Conservation (phyloP, 2,329 filamentous ascomycete genomes). For the Curvularia lunata region DNA sequence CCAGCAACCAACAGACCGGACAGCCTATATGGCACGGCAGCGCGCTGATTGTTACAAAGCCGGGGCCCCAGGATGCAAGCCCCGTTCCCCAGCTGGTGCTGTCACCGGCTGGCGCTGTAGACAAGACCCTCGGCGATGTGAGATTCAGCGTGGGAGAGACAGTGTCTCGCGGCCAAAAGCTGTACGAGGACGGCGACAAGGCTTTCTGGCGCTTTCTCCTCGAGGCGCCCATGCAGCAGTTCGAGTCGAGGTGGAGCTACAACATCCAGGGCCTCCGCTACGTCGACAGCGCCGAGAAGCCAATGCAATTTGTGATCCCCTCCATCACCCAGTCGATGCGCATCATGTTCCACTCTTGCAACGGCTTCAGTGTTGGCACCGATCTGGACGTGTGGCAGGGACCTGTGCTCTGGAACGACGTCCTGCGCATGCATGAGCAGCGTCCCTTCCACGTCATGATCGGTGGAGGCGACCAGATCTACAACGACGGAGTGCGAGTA, state of each 20-base stretch:
- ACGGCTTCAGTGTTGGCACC: constrained; percentile 71
- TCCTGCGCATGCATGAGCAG: constrained; percentile 64
- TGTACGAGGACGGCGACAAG: constrained; percentile 65
- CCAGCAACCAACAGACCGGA: constrained; percentile 61
- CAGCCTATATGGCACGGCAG: constrained; percentile 77
- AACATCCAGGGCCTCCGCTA: constrained; percentile 70
- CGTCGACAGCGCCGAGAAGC: constrained; percentile 53
- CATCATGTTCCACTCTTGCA: constrained; percentile 73
- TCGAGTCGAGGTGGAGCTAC: constrained; percentile 82
- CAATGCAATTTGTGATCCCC: constrained; percentile 61
- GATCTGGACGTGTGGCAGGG: constrained; percentile 68
- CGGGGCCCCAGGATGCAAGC: constrained; percentile 61
- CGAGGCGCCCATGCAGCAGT: constrained; percentile 70
- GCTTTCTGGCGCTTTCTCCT: constrained; percentile 66
- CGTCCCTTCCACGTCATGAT: constrained; percentile 74
- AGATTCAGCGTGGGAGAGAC: constrained; percentile 35
- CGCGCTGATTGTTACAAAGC: constrained; percentile 79
- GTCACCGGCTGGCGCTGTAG: constrained; percentile 54
- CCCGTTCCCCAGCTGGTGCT: constrained; percentile 66
- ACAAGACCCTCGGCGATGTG: constrained; percentile 30
- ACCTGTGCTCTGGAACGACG: constrained; percentile 69
- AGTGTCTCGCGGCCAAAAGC: constrained; percentile 58
- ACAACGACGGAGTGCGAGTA: constrained; percentile 80
- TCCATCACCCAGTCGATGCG: constrained; percentile 69
- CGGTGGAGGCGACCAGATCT: constrained; percentile 88